A percentile compares a stretch with the other conserved stretches of the same genome.
phyloP scores from a whole-genome alignment of 768 basidiomycete genomes.

The Boletus insuetus region DNA sequence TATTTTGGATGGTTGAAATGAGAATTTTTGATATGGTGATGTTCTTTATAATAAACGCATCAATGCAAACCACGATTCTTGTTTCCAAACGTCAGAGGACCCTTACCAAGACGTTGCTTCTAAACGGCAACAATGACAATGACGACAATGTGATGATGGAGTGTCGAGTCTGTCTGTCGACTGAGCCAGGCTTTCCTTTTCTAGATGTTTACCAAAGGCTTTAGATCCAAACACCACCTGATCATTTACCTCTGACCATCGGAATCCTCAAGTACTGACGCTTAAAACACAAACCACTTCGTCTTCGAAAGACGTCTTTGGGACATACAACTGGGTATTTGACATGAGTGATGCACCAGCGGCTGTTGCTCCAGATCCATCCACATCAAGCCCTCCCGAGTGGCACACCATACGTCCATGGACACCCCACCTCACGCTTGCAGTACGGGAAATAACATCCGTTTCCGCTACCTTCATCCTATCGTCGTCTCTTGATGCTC shows the following conservation, averaged over 20 bases:
- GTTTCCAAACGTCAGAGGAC: no score
- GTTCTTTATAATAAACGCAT: no score
- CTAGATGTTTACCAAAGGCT: constrained; percentile 23
- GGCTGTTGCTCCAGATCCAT: constrained; percentile 3
- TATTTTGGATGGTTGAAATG: no score
- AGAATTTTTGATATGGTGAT: no score
- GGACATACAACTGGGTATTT: not conserved
- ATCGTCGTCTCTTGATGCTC: constrained; percentile 47
- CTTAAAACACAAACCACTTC: not conserved
- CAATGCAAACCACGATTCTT: no score
- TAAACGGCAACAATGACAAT: no score
- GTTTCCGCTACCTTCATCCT: constrained; percentile 78
- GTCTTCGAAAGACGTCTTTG: not conserved
- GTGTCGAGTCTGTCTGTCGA: no score
- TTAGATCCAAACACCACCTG: constrained; percentile 29
- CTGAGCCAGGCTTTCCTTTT: not conserved
- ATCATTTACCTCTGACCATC: not conserved
- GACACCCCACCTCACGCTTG: constrained; percentile 66
- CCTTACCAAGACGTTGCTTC: no score
- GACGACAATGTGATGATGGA: no score
- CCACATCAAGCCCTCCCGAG: constrained; percentile 25
- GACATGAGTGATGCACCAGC: constrained; percentile 20
- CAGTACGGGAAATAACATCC: constrained; percentile 78
- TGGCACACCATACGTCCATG: constrained; percentile 81
- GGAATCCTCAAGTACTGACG: not conserved